These are phyloP conservation scores for Colletotrichum acutatum DNA, from an alignment of 2,329 filamentous ascomycete genomes.

Conservation along the genomic window DNA sequence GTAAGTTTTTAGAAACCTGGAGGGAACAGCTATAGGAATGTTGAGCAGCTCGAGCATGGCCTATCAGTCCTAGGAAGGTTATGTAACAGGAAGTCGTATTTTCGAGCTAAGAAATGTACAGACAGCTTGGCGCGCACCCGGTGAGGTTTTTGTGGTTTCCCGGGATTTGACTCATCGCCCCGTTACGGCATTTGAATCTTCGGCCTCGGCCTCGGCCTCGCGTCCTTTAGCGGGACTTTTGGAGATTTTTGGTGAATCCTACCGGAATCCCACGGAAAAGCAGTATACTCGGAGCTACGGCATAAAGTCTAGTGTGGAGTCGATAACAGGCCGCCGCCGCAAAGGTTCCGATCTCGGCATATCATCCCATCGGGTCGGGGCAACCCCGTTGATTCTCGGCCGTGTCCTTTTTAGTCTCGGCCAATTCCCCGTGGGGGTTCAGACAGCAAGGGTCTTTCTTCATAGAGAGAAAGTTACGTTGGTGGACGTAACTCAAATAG, in stretches of 20 bases:
- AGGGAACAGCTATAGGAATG: no score
- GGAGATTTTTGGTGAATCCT: neutral
- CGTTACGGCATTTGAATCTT: neutral
- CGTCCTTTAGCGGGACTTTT: neutral
- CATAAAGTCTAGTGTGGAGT: neutral
- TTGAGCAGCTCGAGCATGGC: no score
- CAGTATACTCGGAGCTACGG: neutral
- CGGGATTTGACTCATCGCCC: neutral
- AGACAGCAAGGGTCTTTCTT: no score
- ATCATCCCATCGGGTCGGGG: neutral
- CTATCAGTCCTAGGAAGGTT: no score
- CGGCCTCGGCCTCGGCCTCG: neutral
- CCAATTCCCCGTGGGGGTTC: no score
- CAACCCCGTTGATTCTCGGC: neutral
- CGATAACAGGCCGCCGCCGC: neutral
- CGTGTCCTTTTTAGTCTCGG: neutral
- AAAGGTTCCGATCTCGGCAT: slow-evolving; percentile 13
- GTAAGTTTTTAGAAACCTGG: no score
- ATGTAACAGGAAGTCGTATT: no score
- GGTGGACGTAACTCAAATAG: neutral
- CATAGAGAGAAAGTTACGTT: neutral
- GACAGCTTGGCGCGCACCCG: no score
- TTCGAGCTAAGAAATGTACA: no score
- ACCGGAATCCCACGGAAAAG: neutral
- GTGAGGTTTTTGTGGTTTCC: no score